A percentile compares a stretch with the other conserved stretches of the same genome.
Conservation (phyloP, 208 protist genomes). For the Wallacemonas sp. region DNA sequence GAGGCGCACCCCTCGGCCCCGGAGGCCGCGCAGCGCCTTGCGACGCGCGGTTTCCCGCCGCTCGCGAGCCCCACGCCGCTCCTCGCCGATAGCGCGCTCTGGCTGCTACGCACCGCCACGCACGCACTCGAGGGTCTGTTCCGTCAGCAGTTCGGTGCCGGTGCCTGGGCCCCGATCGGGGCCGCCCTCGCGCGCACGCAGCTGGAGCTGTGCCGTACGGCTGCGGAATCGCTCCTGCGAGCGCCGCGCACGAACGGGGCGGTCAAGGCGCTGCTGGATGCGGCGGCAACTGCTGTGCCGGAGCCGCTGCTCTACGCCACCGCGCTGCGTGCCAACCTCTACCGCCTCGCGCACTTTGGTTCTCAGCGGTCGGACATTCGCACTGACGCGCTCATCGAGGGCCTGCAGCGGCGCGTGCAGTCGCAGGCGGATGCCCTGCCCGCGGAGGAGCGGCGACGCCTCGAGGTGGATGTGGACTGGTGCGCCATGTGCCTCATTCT, state of each 20-base stretch:
- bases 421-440: not conserved
- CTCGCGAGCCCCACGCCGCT: not conserved
- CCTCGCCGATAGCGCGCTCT: constrained; percentile 11
- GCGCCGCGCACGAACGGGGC: constrained; percentile 8
- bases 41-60: not conserved
- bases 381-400: not conserved
- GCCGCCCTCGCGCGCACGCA: not conserved
- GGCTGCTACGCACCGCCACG: constrained; percentile 8
- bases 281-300: not conserved
- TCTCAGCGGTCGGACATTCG: constrained; percentile 8
- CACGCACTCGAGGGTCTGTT: not conserved
- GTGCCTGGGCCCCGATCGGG: not conserved
- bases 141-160: not conserved
- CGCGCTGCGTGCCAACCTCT: constrained; percentile 18
- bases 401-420: constrained; percentile 10
- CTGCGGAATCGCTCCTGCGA: constrained; percentile 1
- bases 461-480: constrained; percentile 13
- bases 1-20: constrained; percentile 1
- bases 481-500: constrained; percentile 3
- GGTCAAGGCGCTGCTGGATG: constrained; percentile 15
- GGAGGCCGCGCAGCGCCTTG: not conserved
- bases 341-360: constrained; percentile 13
- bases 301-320: not conserved
- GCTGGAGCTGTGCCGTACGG: not conserved
- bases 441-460: not conserved